Evolutionary conservation across 2,329 filamentous ascomycete genomes (phyloP).

Genomic region (Botrytis aclada): DNA sequence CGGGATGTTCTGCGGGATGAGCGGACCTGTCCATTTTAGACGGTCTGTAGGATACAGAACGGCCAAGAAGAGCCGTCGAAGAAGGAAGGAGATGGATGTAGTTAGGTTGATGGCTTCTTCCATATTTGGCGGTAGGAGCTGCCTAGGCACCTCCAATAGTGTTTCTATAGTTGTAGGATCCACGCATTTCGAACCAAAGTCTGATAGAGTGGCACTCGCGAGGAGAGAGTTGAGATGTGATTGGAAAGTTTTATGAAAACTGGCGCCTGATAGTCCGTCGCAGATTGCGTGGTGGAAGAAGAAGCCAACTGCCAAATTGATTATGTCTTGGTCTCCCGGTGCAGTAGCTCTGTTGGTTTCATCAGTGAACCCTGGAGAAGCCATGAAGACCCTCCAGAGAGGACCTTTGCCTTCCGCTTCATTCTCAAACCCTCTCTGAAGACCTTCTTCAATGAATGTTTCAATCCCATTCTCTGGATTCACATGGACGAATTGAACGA

Average conservation of each 20-base stretch:
- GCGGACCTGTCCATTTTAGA: conserved; percentile 22
- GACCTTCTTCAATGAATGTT: conserved; percentile 22
- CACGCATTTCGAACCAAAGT: conserved; percentile 27
- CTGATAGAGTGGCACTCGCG: conserved; percentile 3
- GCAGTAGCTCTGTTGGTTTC: neutral
- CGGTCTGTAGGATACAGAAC: conserved; percentile 32
- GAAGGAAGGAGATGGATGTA: conserved; percentile 43
- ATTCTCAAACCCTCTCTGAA: conserved; percentile 17
- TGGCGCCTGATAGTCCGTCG: conserved; percentile 49
- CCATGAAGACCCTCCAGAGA: conserved; percentile 25
- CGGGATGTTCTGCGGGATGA: conserved; percentile 10
- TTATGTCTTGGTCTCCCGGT: neutral
- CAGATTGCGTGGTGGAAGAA: conserved; percentile 52
- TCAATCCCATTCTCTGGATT: conserved; percentile 19
- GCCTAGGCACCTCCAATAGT: conserved; percentile 29
- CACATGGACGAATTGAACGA: conserved; percentile 24
- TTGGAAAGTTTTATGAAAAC: conserved; percentile 50
- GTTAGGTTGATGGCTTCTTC: conserved; percentile 33
- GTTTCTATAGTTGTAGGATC: conserved; percentile 24
- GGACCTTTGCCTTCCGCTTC: conserved; percentile 21
- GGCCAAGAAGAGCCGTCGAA: conserved; percentile 43
- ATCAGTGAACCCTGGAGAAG: neutral
- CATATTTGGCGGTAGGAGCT: conserved; percentile 22
- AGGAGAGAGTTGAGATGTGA: conserved; percentile 41
- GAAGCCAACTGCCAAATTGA: conserved; percentile 41